Base-by-base conservation (phyloP, 2,329 filamentous ascomycete genomes). In the Cladosporium sp. region DNA sequence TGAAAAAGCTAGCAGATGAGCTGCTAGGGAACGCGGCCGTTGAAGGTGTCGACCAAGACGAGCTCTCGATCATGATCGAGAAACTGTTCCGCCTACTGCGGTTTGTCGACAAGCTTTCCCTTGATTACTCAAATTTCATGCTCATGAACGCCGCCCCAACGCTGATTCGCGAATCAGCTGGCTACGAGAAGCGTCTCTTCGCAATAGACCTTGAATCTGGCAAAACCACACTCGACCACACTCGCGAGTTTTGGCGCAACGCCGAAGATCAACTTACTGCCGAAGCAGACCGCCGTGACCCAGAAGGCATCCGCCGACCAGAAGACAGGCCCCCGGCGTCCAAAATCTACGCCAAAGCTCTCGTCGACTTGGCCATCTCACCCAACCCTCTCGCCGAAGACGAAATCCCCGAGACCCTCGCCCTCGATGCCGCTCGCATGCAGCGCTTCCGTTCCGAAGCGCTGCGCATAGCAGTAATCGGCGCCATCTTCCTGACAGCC, bases 111-210 rank as follows among this genome's bases (percentile, higher is more conserved):
- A 77, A 88, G 37, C 87, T 93, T 76, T 84, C 89, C 22, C 85
- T 90, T 60, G 90, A 94, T 67, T 92, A 92, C 68, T 87, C 89
- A 60, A 94, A 94, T 70, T 93, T 90, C 69, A 80, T 92, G 66
- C 77, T 94, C 51, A 85, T 86, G 71, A 82, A 88, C 28, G 86
- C 86, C 0, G 88, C 88, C 1, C 88, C 88, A 0, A 84, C 84
- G 5, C 80, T 94, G 55, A 84, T 91, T 56, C 83, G 87, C 63
- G 86, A 89, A 63, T 85, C 88, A 1, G 77, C 85, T 1, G 81
- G 85, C 15, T 93, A 93, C 70, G 90, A 94, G 69, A 81, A 85
- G n/a, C 86, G 86, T 64, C 80, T 81, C 39, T 94, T 94, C 66
- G 78, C 82, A 1, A 80, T 87, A 38, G 84, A 88, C 43, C 68